A percentile compares a stretch with the other conserved stretches of the same genome.
Conservation (phyloP, 306 rosid species). For the Benincasa hispida region DNA sequence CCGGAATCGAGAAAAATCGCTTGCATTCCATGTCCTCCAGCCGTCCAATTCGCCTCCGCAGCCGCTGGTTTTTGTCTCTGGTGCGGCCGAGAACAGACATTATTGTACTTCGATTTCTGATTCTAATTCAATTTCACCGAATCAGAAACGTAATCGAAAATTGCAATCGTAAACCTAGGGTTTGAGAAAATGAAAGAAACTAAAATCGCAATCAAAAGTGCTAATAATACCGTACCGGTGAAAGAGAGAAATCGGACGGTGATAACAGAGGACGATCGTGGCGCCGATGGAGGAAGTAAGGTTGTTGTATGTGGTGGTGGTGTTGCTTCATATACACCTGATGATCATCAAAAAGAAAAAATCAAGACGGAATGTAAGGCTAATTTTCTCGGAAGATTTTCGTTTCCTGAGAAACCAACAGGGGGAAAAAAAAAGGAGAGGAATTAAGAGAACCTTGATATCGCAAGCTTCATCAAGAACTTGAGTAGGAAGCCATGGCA, state of each 20-base stretch:
- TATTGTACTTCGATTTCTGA: constrained; percentile 19
- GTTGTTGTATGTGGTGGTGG: constrained; percentile 1
- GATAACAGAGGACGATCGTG: constrained; percentile 1
- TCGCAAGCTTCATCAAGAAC: constrained; percentile 32
- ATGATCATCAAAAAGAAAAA: neutral
- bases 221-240: constrained; percentile 2
- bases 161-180: neutral
- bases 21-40: constrained; percentile 65
- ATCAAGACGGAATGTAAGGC: neutral
- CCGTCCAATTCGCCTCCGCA: constrained; percentile 12
- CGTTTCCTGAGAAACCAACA: neutral
- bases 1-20: constrained; percentile 52
- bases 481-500: constrained; percentile 46
- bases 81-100: constrained; percentile 17
- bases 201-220: neutral
- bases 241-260: constrained; percentile 11
- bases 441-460: constrained; percentile 22
- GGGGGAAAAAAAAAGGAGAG: neutral
- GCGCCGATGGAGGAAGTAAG: neutral
- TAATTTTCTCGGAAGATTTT: no score
- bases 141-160: neutral
- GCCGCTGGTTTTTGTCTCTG: constrained; percentile 15
- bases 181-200: neutral
- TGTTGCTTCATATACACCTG: constrained; percentile 11
- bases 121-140: neutral